phyloP scores from a whole-genome alignment of 345 rosid species.

The Camelina hispida region DNA sequence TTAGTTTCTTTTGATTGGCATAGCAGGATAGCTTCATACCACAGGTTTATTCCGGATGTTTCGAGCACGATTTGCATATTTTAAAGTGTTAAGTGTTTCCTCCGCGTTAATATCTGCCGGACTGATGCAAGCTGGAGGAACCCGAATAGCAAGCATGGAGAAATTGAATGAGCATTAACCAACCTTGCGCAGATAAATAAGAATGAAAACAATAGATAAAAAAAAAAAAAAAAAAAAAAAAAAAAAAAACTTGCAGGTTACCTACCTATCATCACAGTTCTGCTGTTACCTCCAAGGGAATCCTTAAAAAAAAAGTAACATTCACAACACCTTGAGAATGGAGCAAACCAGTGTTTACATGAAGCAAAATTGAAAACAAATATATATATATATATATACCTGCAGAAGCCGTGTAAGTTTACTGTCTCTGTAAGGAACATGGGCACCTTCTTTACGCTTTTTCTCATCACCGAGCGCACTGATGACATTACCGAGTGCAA shows the following conservation, averaged over 20 bases:
- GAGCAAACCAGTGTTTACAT: constrained; percentile 8
- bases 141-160: constrained; percentile 14
- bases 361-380: constrained; percentile 8
- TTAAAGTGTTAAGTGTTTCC: constrained; percentile 95
- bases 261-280: constrained; percentile 99
- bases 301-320: constrained; percentile 53
- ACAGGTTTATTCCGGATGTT: constrained; percentile 97
- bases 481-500: constrained; percentile 98
- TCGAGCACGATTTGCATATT: constrained; percentile 99
- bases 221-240: neutral
- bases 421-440: constrained; percentile 98
- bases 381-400: constrained; percentile 46
- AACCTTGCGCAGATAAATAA: neutral
- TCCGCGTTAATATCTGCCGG: constrained; percentile 99
- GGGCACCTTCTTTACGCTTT: constrained; percentile 91
- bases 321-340: constrained; percentile 11
- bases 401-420: constrained; percentile 98
- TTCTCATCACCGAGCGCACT: constrained; percentile 99
- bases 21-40: constrained; percentile 57
- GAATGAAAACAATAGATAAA: neutral
- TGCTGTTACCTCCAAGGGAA: constrained; percentile 99
- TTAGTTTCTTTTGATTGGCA: neutral
- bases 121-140: constrained; percentile 88
- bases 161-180: constrained; percentile 1
- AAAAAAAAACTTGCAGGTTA: constrained; percentile 38